These are phyloP conservation scores for Heterococcus sp. DNA, from an alignment of 108 stramenopile genomes.

Conservation along the genomic window DNA sequence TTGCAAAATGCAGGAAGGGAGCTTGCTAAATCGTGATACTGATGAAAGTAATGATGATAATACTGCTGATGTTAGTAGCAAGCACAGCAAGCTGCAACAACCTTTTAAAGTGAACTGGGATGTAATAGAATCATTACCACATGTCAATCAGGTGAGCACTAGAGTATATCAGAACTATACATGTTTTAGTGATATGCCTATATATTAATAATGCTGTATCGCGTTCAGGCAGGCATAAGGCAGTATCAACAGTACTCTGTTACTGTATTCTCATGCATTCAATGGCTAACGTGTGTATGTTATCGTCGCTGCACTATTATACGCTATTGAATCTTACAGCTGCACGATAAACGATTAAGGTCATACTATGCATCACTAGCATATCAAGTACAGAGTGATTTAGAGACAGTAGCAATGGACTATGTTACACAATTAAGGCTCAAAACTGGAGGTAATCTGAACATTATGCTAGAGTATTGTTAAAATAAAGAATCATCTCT, in stretches of 20 bases:
- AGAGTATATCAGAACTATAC: background rate
- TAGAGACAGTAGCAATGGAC: constrained; percentile 58
- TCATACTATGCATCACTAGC: constrained; percentile 42
- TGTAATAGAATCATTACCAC: constrained; percentile 19
- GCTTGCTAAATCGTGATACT: background rate
- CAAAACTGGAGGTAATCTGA: constrained; percentile 60
- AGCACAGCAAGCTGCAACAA: background rate
- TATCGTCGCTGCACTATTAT: background rate
- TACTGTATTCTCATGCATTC: too few species aligned
- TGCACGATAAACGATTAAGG: background rate
- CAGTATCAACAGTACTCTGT: too few species aligned
- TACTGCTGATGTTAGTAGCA: background rate
- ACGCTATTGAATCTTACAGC: background rate
- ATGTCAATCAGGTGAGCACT: background rate
- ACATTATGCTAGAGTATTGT: background rate
- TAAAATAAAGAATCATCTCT: background rate
- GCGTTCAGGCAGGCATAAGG: background rate
- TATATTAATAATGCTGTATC: background rate
- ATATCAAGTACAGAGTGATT: background rate
- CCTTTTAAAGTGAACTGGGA: constrained; percentile 4
- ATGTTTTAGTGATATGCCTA: background rate
- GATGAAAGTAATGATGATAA: background rate
- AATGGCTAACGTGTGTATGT: too few species aligned
- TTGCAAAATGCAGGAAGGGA: background rate
- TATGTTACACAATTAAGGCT: constrained; percentile 76